Base-by-base conservation (phyloP, 1,284 basidiomycete species). In the Ganoderma boninense region DNA sequence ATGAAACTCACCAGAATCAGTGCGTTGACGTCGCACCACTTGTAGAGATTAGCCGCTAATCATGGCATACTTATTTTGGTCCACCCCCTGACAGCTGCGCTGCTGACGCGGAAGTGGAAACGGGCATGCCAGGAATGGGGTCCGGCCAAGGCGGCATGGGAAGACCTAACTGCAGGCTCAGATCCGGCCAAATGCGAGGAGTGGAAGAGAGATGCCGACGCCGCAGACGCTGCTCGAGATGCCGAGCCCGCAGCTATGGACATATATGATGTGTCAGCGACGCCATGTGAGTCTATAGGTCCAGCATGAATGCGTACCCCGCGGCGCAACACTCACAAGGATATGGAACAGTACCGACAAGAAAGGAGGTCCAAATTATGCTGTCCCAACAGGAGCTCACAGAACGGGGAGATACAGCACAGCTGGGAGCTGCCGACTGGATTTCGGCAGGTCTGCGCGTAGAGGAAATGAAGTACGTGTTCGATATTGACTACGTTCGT, bases 1-100 rank as follows among this genome's bases (percentile, higher is more conserved):
- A 74, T 74, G 56, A 77, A 77, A 52, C 23, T 73, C 16, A 44
- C 70, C 18, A 44, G 70, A 20, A 60, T 71, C 4, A 69, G 74
- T 74, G 56, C 14, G 72, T 29, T 29, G 26, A 29, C 26, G 62
- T 32, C 11, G n/a, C 4, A 57, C 26, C 26, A 29, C 26, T 8
- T 14, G 16, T 1, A 29, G 26, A 29, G 26, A 29, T 29, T 29
- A 29, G 26, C 26, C 26, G 26, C 26, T 29, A 29, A 29, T 29
- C 26, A 29, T 29, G 26, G 26, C 26, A 29, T 29, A 29, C 26
- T 29, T 29, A 29, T 29, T 29, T 29, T 29, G 26, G 26, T 29
- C 26, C 26, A 29, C 26, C 26, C 26, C 26, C 26, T 29, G 26
- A 29, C 26, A 29, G 26, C 26, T 29, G 26, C 26, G 26, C 26